These are phyloP conservation scores for Cryptosporidium andersoni DNA, from an alignment of 169 alveolate species.

Conservation along the genomic window DNA sequence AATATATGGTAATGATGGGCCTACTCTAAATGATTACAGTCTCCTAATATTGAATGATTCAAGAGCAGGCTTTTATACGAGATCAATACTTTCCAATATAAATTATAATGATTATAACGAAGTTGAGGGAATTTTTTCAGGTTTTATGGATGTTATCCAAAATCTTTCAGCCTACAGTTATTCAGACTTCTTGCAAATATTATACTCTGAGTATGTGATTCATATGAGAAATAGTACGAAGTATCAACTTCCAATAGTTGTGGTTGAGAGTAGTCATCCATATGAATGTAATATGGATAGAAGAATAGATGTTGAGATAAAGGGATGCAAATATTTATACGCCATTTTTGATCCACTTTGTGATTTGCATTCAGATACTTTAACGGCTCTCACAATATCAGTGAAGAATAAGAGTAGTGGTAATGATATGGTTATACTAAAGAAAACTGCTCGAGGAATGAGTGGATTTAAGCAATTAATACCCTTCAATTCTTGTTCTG, in stretches of 20 bases:
- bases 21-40: conserved; percentile 8
- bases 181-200: background rate
- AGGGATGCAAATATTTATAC: conserved; percentile 63
- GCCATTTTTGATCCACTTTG: conserved; percentile 73
- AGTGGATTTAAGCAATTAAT: conserved; percentile 26
- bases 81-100: conserved; percentile 4
- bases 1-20: conserved; percentile 16
- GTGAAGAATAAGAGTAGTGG: conserved; percentile 32
- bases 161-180: background rate
- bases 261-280: conserved; percentile 72
- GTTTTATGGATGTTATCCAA: background rate
- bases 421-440: background rate
- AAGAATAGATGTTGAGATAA: conserved; percentile 29
- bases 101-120: background rate
- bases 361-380: conserved; percentile 68
- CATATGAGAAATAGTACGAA: background rate
- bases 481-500: conserved; percentile 9
- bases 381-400: conserved; percentile 46
- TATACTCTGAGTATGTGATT: conserved; percentile 9
- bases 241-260: conserved; percentile 42
- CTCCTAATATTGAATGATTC: too few relatives aligned
- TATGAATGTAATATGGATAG: conserved; percentile 39
- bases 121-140: conserved; percentile 3
- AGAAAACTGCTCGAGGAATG: conserved; percentile 3
- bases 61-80: background rate